These are phyloP conservation scores for Pseudocercospora macadamiae DNA, from an alignment of 2,329 filamentous ascomycete genomes.

Conservation along the genomic window DNA sequence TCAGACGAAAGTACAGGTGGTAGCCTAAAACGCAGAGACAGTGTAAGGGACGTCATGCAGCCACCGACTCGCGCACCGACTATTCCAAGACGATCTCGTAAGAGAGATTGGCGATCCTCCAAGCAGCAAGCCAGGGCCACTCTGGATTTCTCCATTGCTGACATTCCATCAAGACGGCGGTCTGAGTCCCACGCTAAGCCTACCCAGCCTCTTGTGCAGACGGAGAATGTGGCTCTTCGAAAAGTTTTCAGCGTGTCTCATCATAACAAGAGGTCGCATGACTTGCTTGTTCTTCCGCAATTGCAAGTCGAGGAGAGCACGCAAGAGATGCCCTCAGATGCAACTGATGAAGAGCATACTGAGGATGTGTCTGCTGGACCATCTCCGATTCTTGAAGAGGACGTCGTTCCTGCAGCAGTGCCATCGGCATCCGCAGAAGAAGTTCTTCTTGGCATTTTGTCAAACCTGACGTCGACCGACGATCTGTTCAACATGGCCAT, in stretches of 20 bases:
- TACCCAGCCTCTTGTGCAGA: neutral
- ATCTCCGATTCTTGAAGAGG: neutral
- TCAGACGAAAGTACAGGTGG: neutral
- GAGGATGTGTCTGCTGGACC: neutral
- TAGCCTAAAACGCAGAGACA: constrained; percentile 22
- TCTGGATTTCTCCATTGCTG: neutral
- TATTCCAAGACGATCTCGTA: constrained; percentile 47
- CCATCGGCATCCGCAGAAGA: constrained; percentile 44
- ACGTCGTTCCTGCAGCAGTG: neutral
- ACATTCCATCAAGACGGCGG: constrained; percentile 13
- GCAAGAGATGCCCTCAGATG: neutral
- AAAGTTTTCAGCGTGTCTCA: constrained; percentile 23
- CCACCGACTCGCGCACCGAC: constrained; percentile 39
- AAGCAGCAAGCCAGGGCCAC: neutral
- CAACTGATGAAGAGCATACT: neutral
- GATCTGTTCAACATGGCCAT: constrained; percentile 60
- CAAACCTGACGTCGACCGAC: constrained; percentile 52
- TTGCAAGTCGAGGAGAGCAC: neutral
- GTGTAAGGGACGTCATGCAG: constrained; percentile 36
- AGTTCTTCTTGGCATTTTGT: constrained; percentile 58
- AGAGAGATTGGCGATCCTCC: constrained; percentile 39
- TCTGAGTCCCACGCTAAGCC: constrained; percentile 14
- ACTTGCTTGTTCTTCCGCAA: constrained; percentile 10
- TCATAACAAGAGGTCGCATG: neutral
- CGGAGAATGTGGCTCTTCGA: constrained; percentile 7